phyloP scores from a whole-genome alignment of 2,329 filamentous ascomycete genomes.

The Dissoconium aciculare region DNA sequence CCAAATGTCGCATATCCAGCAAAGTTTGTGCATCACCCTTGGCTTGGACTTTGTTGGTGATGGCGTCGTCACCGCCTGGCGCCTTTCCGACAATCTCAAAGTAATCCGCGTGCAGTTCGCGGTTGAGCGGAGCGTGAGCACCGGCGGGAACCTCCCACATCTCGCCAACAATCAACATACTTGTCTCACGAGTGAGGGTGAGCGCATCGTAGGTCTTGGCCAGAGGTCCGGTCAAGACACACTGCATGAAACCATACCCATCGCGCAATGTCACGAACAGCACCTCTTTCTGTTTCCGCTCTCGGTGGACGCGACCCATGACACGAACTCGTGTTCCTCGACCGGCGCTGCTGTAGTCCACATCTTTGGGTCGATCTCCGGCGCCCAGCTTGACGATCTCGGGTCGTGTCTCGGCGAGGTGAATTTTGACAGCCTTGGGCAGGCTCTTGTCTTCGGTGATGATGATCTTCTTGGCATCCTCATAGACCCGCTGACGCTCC shows the following conservation, averaged over 20 bases:
- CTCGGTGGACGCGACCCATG: conserved; percentile 65
- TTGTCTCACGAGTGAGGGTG: conserved; percentile 74
- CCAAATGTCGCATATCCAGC: conserved; percentile 70
- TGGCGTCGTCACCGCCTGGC: conserved; percentile 75
- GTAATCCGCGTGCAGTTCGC: conserved; percentile 83
- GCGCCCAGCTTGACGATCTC: conserved; percentile 41
- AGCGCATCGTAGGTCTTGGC: conserved; percentile 86
- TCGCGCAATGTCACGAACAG: conserved; percentile 78
- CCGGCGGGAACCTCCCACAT: conserved; percentile 67
- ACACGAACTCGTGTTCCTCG: conserved; percentile 65
- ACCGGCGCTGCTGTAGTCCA: conserved; percentile 39
- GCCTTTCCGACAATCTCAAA: conserved; percentile 64
- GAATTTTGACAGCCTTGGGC: conserved; percentile 60
- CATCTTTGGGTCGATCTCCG: conserved; percentile 30
- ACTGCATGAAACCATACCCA: conserved; percentile 74
- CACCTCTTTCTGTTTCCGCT: conserved; percentile 68
- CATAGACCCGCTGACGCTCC: conserved; percentile 54
- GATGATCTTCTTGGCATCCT: conserved; percentile 68
- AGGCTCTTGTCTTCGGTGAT: conserved; percentile 56
- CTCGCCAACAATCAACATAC: conserved; percentile 69
- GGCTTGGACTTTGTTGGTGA: conserved; percentile 65
- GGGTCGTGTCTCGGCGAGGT: conserved; percentile 55
- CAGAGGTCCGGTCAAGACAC: conserved; percentile 64
- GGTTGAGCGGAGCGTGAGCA: conserved; percentile 63
- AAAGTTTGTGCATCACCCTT: conserved; percentile 58